These are phyloP conservation scores for Zymoseptoria ardabiliae DNA, from an alignment of 2,329 filamentous ascomycete genomes.

Conservation along the genomic window DNA sequence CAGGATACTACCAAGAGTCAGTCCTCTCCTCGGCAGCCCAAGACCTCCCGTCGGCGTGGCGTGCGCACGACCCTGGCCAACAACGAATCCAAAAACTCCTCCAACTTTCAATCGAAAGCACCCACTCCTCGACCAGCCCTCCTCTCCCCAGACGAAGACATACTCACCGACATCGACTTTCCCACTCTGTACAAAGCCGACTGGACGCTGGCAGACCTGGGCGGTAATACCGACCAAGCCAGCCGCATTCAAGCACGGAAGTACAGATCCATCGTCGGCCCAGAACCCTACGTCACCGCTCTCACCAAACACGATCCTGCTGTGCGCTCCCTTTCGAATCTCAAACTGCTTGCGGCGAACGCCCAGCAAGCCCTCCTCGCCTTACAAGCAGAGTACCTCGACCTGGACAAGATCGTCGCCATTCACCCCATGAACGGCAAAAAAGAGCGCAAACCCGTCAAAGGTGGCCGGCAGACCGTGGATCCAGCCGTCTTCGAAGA, in stretches of 20 bases:
- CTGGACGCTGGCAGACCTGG: conserved; percentile 20
- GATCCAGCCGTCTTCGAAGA: conserved; percentile 48
- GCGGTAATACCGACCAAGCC: conserved; percentile 25
- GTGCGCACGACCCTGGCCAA: conserved; percentile 2
- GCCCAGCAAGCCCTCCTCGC: conserved; percentile 45
- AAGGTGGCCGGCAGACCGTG: conserved; percentile 41
- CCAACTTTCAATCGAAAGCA: conserved; percentile 18
- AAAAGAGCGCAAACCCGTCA: conserved; percentile 45
- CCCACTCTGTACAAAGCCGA: conserved; percentile 22
- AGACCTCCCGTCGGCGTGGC: conserved; percentile 9
- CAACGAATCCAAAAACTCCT: conserved; percentile 11
- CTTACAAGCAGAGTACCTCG: conserved; percentile 54
- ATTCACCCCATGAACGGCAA: conserved; percentile 38
- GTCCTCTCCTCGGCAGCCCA: conserved; percentile 4
- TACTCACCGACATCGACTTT: conserved; percentile 25
- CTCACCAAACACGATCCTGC: conserved; percentile 37
- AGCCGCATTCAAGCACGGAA: conserved; percentile 34
- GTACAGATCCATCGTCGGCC: conserved; percentile 37
- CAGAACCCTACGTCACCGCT: conserved; percentile 35
- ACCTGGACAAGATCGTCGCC: conserved; percentile 47
- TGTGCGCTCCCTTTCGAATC: conserved; percentile 43
- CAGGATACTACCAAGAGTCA: conserved; percentile 1
- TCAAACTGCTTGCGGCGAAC: conserved; percentile 50
- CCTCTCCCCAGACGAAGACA: conserved; percentile 27
- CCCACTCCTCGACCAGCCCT: conserved; percentile 27